These are phyloP conservation scores for Axilococcus clingmanii DNA, from an alignment of 139 green algal genomes.

Conservation along the genomic window DNA sequence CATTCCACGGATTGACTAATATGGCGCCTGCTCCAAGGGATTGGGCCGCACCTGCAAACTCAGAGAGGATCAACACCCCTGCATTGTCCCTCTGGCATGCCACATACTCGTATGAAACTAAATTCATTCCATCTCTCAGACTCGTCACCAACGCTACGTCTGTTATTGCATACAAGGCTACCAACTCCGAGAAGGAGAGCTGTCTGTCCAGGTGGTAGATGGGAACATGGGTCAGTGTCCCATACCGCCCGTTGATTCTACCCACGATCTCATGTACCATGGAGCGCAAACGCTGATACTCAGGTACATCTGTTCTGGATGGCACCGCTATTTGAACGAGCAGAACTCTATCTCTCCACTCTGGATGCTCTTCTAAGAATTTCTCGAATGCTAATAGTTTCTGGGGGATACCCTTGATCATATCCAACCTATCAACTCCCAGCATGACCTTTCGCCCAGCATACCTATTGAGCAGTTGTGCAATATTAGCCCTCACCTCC, in stretches of 20 bases:
- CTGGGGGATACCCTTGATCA: conserved; percentile 99
- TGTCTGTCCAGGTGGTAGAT: conserved; percentile 95
- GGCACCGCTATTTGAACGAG: conserved; percentile 98
- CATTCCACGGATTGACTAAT: conserved; percentile 98
- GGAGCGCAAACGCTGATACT: conserved; percentile 86
- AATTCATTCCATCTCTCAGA: conserved; percentile 88
- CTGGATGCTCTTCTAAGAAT: conserved; percentile 91
- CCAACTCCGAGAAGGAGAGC: conserved; percentile 90
- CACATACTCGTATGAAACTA: conserved; percentile 87
- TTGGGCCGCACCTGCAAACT: conserved; percentile 96
- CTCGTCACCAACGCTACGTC: conserved; percentile 73
- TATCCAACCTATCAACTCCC: conserved; percentile 96
- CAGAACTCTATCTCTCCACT: conserved; percentile 92
- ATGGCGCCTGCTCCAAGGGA: conserved; percentile 78
- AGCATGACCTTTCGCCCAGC: conserved; percentile 92
- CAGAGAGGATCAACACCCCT: conserved; percentile 91
- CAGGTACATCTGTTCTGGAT: conserved; percentile 86
- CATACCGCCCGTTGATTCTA: conserved; percentile 96
- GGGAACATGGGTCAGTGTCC: conserved; percentile 91
- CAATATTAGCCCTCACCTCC: conserved; percentile 78
- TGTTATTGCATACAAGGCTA: conserved; percentile 88
- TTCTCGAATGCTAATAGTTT: conserved; percentile 99
- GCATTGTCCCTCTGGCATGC: conserved; percentile 78
- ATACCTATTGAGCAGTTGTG: conserved; percentile 81
- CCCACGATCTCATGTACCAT: conserved; percentile 99